These are phyloP conservation scores for Hygrophorus russula DNA, from an alignment of 768 basidiomycete genomes.

Conservation along the genomic window DNA sequence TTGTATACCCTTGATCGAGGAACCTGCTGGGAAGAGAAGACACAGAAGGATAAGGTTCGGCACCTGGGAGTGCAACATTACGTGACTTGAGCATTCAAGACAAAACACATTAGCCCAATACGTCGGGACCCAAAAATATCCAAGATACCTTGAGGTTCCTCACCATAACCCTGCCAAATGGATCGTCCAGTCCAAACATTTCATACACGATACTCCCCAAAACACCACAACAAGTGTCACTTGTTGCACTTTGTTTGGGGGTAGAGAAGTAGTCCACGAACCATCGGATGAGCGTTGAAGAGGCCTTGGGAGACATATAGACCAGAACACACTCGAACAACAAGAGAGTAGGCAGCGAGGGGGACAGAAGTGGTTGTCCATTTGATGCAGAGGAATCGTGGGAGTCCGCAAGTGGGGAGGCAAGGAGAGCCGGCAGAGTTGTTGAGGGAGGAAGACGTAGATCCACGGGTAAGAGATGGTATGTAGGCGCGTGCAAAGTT, in stretches of 20 bases:
- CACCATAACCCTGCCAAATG: slow-evolving; percentile 90
- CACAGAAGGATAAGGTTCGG: slow-evolving; percentile 45
- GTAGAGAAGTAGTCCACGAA: slow-evolving; percentile 46
- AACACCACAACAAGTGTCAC: slow-evolving; percentile 11
- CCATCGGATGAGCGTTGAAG: slow-evolving; percentile 57
- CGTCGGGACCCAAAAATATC: neutral
- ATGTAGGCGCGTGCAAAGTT: slow-evolving; percentile 39
- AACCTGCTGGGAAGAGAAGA: slow-evolving; percentile 53
- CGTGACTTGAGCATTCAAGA: slow-evolving; percentile 37
- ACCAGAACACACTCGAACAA: slow-evolving; percentile 91
- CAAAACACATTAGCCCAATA: neutral
- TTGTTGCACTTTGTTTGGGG: neutral
- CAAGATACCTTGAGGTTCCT: slow-evolving; percentile 65
- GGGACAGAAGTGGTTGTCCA: slow-evolving; percentile 36
- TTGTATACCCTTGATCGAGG: slow-evolving; percentile 39
- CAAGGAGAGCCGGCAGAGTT: slow-evolving; percentile 30
- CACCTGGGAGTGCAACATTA: slow-evolving; percentile 66
- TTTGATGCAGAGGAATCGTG: neutral
- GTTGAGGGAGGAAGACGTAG: slow-evolving; percentile 49
- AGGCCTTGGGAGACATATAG: slow-evolving; percentile 62
- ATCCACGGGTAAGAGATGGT: slow-evolving; percentile 71
- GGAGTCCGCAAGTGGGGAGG: slow-evolving; percentile 8
- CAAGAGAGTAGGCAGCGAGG: slow-evolving; percentile 64
- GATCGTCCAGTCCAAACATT: slow-evolving; percentile 82
- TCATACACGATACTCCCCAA: slow-evolving; percentile 73